Conservation (phyloP, 108 stramenopile species). For the Mayamaea pseudoterrestris region DNA sequence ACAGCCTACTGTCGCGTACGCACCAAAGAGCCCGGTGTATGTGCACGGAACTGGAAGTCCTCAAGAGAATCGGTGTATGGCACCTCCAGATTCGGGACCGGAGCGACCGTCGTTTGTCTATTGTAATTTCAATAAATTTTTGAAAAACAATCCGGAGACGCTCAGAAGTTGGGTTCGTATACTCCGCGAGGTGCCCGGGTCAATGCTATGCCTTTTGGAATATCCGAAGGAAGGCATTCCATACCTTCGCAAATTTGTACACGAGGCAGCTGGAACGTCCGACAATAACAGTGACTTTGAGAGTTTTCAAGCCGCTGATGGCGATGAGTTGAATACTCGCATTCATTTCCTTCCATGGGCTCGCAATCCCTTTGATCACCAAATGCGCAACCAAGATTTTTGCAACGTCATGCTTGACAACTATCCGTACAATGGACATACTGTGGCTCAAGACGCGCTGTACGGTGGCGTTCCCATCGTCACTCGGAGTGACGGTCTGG, state of each 20-base stretch:
- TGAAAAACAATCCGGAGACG: constrained; percentile 79
- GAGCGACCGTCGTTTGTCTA: constrained; percentile 49
- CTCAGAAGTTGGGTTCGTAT: constrained; percentile 69
- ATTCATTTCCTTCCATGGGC: constrained; percentile 76
- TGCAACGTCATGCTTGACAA: constrained; percentile 82
- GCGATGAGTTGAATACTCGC: constrained; percentile 37
- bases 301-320: constrained; percentile 31
- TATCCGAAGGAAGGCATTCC: constrained; percentile 48
- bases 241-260: constrained; percentile 54
- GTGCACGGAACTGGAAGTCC: constrained; percentile 55
- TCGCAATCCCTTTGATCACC: constrained; percentile 76
- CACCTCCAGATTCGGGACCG: constrained; percentile 13
- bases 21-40: constrained; percentile 13
- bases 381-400: constrained; percentile 58
- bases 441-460: constrained; percentile 70
- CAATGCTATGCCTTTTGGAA: constrained; percentile 68
- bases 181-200: constrained; percentile 60
- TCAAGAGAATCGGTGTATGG: constrained; percentile 65
- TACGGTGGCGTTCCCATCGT: constrained; percentile 78
- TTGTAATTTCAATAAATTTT: constrained; percentile 81
- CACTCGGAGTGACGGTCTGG: constrained; percentile 71
- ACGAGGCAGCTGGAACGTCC: constrained; percentile 32
- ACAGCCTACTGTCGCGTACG: constrained; percentile 42
- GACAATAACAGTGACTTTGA: constrained; percentile 13
- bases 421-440: constrained; percentile 78